Conservation (phyloP, 192 early-diverging fungal species). For the Coemansia sp. region DNA sequence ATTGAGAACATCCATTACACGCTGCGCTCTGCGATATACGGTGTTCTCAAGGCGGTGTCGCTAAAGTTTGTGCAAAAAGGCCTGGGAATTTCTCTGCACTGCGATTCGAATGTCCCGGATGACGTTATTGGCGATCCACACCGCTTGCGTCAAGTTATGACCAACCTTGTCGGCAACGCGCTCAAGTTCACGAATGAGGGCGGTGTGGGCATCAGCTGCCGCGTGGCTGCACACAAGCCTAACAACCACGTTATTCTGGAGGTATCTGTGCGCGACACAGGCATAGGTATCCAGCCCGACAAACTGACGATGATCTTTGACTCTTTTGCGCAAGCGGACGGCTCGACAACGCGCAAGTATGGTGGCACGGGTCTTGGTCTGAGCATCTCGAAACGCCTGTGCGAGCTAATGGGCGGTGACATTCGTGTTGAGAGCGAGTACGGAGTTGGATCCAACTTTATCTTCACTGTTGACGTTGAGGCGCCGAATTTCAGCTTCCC, state of each 20-base stretch:
- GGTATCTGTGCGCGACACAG: slow-evolving; percentile 75
- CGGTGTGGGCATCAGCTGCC: slow-evolving; percentile 62
- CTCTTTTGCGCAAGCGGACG: slow-evolving; percentile 81
- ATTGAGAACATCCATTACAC: slow-evolving; percentile 73
- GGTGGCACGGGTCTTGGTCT: slow-evolving; percentile 86
- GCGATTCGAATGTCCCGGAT: slow-evolving; percentile 70
- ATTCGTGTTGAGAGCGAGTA: slow-evolving; percentile 75
- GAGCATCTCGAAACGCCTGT: slow-evolving; percentile 77
- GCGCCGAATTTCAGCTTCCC: slow-evolving; percentile 32
- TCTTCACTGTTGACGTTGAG: slow-evolving; percentile 62
- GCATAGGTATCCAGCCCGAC: slow-evolving; percentile 81
- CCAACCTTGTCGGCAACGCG: slow-evolving; percentile 82
- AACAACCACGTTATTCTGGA: slow-evolving; percentile 59
- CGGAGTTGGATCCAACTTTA: slow-evolving; percentile 76
- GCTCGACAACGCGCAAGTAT: slow-evolving; percentile 79
- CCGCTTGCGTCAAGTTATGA: slow-evolving; percentile 75
- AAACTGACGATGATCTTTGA: slow-evolving; percentile 77
- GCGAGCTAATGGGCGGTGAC: slow-evolving; percentile 74
- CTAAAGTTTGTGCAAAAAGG: slow-evolving; percentile 76
- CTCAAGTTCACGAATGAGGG: slow-evolving; percentile 83
- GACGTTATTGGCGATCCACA: slow-evolving; percentile 74
- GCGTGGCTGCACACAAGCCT: slow-evolving; percentile 25
- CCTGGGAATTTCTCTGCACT: slow-evolving; percentile 63
- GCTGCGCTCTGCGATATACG: slow-evolving; percentile 61
- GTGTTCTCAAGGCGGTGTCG: slow-evolving; percentile 70